Evolutionary conservation across 345 rosid genomes (phyloP).

Genomic region (Microthlaspi erraticum): DNA sequence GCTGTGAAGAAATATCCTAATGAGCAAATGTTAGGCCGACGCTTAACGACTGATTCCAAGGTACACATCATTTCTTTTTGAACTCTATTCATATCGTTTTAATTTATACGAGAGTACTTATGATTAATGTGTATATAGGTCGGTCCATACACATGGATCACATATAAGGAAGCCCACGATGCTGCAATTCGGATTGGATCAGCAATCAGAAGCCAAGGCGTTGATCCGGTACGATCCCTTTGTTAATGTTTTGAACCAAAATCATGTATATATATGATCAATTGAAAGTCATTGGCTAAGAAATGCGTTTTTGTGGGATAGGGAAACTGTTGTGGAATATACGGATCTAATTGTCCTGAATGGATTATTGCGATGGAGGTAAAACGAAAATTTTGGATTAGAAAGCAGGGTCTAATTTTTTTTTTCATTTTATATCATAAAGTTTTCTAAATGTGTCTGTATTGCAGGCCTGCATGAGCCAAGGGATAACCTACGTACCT

Average conservation of each 20-base stretch:
- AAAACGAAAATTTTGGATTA: neutral
- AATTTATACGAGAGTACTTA: neutral
- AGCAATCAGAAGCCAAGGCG: slow-evolving; percentile 67
- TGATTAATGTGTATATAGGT: slow-evolving; percentile 46
- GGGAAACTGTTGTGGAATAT: slow-evolving; percentile 91
- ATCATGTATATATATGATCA: neutral
- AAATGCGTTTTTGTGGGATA: neutral
- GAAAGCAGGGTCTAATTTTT: neutral
- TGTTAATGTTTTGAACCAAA: neutral
- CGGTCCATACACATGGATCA: slow-evolving; percentile 81
- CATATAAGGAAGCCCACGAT: slow-evolving; percentile 76
- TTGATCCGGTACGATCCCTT: slow-evolving; percentile 62
- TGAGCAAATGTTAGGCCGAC: slow-evolving; percentile 74
- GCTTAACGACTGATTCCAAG: slow-evolving; percentile 67
- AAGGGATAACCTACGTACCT: slow-evolving; percentile 77
- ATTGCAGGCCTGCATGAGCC: slow-evolving; percentile 82
- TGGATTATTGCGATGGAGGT: slow-evolving; percentile 96
- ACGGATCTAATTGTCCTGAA: slow-evolving; percentile 86
- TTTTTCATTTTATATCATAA: neutral
- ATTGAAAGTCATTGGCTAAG: neutral
- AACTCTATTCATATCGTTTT: neutral
- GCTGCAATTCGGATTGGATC: slow-evolving; percentile 67
- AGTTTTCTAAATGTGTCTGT: slow-evolving; percentile 10
- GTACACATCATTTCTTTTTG: slow-evolving; percentile 37
- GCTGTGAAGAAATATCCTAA: slow-evolving; percentile 56